Percentiles rank a stretch among this genome's conserved stretches.
Evolutionary conservation across 192 early-diverging fungal species (phyloP).

Genomic region (Entomortierella lignicola): DNA sequence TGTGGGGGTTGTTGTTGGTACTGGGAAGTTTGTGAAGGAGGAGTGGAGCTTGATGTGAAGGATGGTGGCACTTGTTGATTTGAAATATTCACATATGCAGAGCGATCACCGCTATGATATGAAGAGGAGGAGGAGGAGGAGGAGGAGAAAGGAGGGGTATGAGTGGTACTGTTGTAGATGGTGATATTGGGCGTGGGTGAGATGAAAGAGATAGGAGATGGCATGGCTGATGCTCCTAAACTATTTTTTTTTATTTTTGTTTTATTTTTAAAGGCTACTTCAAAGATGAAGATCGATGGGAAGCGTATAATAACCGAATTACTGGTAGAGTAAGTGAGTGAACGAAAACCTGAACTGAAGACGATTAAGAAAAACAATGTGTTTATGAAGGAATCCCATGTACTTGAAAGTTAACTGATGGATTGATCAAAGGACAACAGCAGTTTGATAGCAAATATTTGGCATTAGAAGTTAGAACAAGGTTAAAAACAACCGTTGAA

Average conservation of each 20-base stretch:
- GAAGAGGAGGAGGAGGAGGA: too few relatives aligned
- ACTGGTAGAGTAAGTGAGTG: background rate
- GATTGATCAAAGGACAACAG: background rate
- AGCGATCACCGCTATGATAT: background rate
- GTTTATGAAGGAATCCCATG: too few relatives aligned
- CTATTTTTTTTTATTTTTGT: too few relatives aligned
- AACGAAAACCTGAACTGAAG: too few relatives aligned
- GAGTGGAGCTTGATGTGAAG: background rate
- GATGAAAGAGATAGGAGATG: background rate
- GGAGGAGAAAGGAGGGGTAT: background rate
- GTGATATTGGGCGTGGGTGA: background rate
- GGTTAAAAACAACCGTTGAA: slow-evolving; percentile 8
- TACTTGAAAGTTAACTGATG: too few relatives aligned
- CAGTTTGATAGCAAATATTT: slow-evolving; percentile 1
- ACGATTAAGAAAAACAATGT: too few relatives aligned
- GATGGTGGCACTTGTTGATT: too few relatives aligned
- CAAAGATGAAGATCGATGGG: too few relatives aligned
- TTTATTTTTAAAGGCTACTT: too few relatives aligned
- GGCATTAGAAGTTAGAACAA: slow-evolving; percentile 16
- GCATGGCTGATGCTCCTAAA: slow-evolving; percentile 5
- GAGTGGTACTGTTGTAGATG: background rate
- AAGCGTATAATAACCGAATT: too few relatives aligned
- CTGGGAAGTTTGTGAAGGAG: background rate
- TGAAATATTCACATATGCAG: background rate
- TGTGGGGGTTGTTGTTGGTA: slow-evolving; percentile 18